A percentile compares a stretch with the other conserved stretches of the same genome.
These are phyloP conservation scores for Globisporangium spiculum DNA, from an alignment of 352 stramenopile species.

Conservation along the genomic window DNA sequence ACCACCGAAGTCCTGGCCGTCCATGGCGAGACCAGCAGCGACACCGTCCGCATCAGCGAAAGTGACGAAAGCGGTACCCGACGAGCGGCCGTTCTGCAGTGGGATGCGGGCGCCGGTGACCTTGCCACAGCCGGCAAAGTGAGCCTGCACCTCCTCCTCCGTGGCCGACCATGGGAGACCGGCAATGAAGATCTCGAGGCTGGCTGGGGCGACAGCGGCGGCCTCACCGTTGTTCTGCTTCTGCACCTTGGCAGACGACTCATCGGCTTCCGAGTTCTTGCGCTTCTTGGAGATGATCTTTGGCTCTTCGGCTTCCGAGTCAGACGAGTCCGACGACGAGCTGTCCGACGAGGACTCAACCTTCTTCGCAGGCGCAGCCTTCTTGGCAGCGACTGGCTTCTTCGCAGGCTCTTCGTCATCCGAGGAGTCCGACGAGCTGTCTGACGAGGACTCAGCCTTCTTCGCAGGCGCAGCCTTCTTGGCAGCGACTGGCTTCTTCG, in stretches of 20 bases:
- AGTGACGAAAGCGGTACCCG: slow-evolving; percentile 95
- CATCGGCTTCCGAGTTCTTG: slow-evolving; percentile 75
- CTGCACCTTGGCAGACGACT: slow-evolving; percentile 59
- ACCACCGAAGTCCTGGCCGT: slow-evolving; percentile 92
- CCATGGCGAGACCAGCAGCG: slow-evolving; percentile 85
- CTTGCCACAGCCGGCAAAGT: slow-evolving; percentile 93
- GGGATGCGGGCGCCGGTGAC: slow-evolving; percentile 85
- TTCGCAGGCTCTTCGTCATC: slow-evolving; percentile 55
- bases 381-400: slow-evolving; percentile 28
- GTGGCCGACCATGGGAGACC: slow-evolving; percentile 95
- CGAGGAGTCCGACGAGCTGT: slow-evolving; percentile 47
- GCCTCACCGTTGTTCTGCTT: slow-evolving; percentile 74
- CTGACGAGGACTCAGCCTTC: slow-evolving; percentile 36
- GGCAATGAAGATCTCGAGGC: slow-evolving; percentile 87
- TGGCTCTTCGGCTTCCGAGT: slow-evolving; percentile 59
- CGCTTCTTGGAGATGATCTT: slow-evolving; percentile 78
- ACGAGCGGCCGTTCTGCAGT: slow-evolving; percentile 87
- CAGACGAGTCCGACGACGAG: slow-evolving; percentile 22
- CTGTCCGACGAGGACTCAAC: slow-evolving; percentile 32
- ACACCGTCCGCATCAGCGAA: slow-evolving; percentile 80
- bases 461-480: slow-evolving; percentile 32
- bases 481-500: slow-evolving; percentile 27
- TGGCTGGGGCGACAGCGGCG: slow-evolving; percentile 42
- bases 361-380: slow-evolving; percentile 40
- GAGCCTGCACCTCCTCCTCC: slow-evolving; percentile 93